Base-by-base conservation (phyloP, 345 rosid species). In the Salix dunnii region DNA sequence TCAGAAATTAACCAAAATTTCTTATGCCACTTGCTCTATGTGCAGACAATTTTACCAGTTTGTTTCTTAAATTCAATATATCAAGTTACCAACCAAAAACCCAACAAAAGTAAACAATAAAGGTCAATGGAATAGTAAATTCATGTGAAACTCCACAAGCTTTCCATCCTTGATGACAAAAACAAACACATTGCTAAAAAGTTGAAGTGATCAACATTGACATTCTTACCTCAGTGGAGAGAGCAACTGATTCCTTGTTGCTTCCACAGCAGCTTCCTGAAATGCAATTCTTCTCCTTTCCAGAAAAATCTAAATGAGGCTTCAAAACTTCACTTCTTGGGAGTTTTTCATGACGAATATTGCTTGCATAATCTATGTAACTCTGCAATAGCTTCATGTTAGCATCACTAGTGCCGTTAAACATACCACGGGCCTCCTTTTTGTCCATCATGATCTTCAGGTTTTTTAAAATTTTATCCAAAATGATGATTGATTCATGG, bases 401-500 rank as follows among this genome's bases (percentile, higher is more conserved):
- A 71, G 85, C 68, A 70, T 85, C 87, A 78, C 68, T 73, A 20
- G 72, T 73, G 75, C 85, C 86, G 66, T 76, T 74, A 48, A 68
- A 35, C 14, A 64, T 82, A 70, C 74, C 77, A 63, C 66, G 79
- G 36, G 79, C 81, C 74, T 76, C 81, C 73, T 75, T 74, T 73
- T 82, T 85, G 71, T 85, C 83, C 72, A 84, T 80, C 71, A 85
- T 48, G 70, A 77, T 79, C 76, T 84, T 87, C 85, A 96, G 78
- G 85, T 85, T 89, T 42, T 73, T 82, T 63, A 88, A 76, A 58
- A 91, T 71, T 78, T 83, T 92, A 79, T 80, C 88, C 85, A 93
- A 82, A 77, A 92, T 86, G 43, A 81, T 60, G 21, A 82, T 75
- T 31, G 93, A 88, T 62, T 90, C 85, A 67, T 85, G 85, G 46